Conservation (phyloP, 225 moss, liverwort and hornwort genomes). For the Bryum argenteum region DNA sequence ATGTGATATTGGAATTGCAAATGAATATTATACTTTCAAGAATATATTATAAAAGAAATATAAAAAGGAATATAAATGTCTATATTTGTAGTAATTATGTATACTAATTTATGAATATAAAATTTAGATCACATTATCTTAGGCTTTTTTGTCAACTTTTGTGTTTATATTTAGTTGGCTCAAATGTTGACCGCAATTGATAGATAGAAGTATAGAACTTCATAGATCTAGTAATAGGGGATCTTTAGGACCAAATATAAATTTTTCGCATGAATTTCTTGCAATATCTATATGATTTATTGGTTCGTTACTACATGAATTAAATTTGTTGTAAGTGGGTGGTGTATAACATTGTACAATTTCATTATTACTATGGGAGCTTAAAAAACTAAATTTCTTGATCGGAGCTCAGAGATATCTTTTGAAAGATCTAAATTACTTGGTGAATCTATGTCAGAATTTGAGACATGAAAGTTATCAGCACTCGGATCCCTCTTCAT, state of each 20-base stretch:
- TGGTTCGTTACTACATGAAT: neutral
- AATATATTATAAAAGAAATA: no score
- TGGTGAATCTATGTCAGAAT: neutral
- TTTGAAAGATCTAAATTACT: neutral
- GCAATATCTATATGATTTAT: neutral
- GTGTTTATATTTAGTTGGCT: neutral
- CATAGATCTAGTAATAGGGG: constrained; percentile 19
- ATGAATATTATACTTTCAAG: no score
- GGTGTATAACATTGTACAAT: rapidly evolving
- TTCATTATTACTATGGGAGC: neutral
- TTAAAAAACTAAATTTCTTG: neutral
- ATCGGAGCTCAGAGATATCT: rapidly evolving
- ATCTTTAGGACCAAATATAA: constrained; percentile 13
- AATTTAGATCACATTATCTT: no score
- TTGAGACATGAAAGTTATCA: neutral
- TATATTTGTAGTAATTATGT: no score
- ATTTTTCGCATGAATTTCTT: neutral
- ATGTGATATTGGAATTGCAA: no score
- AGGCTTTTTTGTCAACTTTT: neutral
- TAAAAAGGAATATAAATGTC: no score
- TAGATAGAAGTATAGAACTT: no score
- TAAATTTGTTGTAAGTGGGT: no score
- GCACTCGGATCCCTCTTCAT: no score
- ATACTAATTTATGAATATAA: no score
- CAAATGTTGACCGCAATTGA: neutral